phyloP scores from a whole-genome alignment of 345 rosid genomes.

The Boechera stricta region DNA sequence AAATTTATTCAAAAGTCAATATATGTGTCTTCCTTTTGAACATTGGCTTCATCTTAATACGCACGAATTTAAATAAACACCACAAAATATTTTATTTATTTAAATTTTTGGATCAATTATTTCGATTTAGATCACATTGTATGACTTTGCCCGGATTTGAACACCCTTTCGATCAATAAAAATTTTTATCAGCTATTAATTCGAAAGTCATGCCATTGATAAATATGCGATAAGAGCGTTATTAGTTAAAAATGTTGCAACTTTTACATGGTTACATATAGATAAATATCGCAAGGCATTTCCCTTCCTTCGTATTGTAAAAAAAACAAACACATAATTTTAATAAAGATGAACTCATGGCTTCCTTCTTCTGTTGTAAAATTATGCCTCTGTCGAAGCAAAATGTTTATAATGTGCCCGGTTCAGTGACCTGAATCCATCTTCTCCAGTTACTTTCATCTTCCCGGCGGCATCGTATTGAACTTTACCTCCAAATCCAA shows the following conservation, averaged over 20 bases:
- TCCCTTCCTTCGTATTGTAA: slow-evolving; percentile 19
- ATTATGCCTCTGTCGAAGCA: slow-evolving; percentile 1
- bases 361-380: slow-evolving; percentile 31
- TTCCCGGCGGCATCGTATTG: slow-evolving; percentile 14
- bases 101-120: no score
- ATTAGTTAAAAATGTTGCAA: slow-evolving; percentile 8
- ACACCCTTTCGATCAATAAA: no score
- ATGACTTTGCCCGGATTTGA: no score
- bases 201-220: background rate
- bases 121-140: no score
- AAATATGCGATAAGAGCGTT: background rate
- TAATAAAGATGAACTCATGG: slow-evolving; percentile 33
- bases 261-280: background rate
- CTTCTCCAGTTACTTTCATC: slow-evolving; percentile 12
- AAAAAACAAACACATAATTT: background rate
- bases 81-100: no score
- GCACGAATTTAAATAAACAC: no score
- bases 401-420: slow-evolving; percentile 10
- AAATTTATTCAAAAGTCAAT: no score
- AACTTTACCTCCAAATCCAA: slow-evolving; percentile 14
- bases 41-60: no score
- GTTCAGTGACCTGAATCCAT: slow-evolving; percentile 31
- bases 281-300: slow-evolving; percentile 1
- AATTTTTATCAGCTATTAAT: background rate
- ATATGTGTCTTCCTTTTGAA: no score